A percentile compares a stretch with the other conserved stretches of the same genome.
Conservation (phyloP, 345 rosid species). For the Cardiospermum halicacabum region DNA sequence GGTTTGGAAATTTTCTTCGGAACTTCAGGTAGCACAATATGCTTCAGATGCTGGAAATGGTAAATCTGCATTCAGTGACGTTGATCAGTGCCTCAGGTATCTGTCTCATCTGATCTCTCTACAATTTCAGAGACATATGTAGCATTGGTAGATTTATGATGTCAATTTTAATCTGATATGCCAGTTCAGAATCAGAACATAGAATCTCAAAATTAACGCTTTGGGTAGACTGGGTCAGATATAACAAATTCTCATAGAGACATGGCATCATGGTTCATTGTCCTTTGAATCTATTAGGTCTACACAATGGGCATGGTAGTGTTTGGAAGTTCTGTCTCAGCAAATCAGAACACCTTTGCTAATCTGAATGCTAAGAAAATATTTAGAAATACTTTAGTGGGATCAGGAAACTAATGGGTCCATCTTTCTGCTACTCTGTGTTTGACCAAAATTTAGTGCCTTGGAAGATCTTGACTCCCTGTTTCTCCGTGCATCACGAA, state of each 20-base stretch:
- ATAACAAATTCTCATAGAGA: background rate
- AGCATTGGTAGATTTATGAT: background rate
- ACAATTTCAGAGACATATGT: background rate
- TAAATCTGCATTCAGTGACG: slow-evolving; percentile 49
- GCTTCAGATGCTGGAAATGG: slow-evolving; percentile 81
- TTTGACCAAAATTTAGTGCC: slow-evolving; percentile 32
- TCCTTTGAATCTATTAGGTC: background rate
- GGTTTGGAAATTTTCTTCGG: slow-evolving; percentile 33
- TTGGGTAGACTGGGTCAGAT: background rate
- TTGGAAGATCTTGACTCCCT: slow-evolving; percentile 76
- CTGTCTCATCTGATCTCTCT: background rate
- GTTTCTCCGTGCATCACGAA: slow-evolving; percentile 70
- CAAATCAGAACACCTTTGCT: background rate
- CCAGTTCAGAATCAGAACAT: background rate
- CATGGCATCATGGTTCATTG: background rate
- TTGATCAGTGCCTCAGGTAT: slow-evolving; percentile 79
- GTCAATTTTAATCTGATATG: background rate
- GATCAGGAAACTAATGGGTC: background rate
- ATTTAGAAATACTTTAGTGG: background rate
- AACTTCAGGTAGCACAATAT: slow-evolving; percentile 79
- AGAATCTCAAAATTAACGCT: background rate
- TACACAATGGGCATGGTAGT: background rate
- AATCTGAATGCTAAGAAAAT: background rate
- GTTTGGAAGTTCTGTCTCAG: background rate
- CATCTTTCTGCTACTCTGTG: background rate